Base-by-base conservation (phyloP, 176 grass and related monocot species). In the Chloris gayana region DNA sequence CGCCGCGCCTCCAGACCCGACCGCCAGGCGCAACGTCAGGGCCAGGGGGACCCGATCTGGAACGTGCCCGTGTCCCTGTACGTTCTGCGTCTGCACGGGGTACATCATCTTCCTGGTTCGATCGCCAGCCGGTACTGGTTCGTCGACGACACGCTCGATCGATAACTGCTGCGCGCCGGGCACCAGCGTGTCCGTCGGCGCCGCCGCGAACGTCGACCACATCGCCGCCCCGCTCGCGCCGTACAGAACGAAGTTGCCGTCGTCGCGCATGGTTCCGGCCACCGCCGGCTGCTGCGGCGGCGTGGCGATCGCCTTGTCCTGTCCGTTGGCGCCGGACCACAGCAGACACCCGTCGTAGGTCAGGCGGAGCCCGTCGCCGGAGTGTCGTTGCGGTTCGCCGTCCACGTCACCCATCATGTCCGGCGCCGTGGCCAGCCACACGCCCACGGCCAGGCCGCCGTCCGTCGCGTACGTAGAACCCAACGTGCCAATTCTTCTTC, bases 211-310 rank as follows among this genome's bases (percentile, higher is more conserved):
- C 67, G 88, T 86, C 4, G 82, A 82, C 88, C 88, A 90, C 0
- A 80, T 53, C 33, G 26, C 29, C 64, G 70, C 50, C 10, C 70
- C 54, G 80, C 75, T 53, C 12, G 45, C 45, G 33, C 35, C 84
- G 64, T 87, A 53, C 42, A 91, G 84, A 45, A 87, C 75, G 70
- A 91, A 78, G 64, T 75, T 84, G 21, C 88, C 88, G 70, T 77
- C 72, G 76, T 91, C 88, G 22, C 60, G 64, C 54, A 84, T 85
- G 75, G 85, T 70, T 5, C 45, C 84, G 44, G 63, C 38, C 31
- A 67, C 65, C 11, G 88, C 41, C 17, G 70, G 73, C 32, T 49
- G 19, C n/a, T 49, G 19, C n/a, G 85, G n/a, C 9, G 39, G 37
- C 25, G 24, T 64, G 29, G 84, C 85, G 3, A 83, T 0, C 17